A percentile compares a stretch with the other conserved stretches of the same genome.
Evolutionary conservation across 2,329 filamentous ascomycete genomes (phyloP).

Genomic region (Venturia pyrina): DNA sequence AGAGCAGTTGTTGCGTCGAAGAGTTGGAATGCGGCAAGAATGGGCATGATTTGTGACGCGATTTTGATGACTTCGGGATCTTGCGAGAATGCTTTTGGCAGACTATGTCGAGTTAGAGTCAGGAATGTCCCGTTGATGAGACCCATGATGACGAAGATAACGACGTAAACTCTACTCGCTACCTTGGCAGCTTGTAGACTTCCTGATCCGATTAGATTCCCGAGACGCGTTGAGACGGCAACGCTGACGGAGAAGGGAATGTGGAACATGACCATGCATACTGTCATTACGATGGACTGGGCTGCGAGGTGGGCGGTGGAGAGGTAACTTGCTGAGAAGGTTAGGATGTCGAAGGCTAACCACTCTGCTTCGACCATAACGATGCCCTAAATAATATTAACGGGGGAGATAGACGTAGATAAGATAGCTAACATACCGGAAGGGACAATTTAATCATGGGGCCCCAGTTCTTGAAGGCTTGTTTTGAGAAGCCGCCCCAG

Average conservation of each 20-base stretch:
- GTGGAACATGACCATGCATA: slow-evolving; percentile 28
- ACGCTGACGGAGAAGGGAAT: slow-evolving; percentile 31
- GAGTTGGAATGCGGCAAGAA: slow-evolving; percentile 28
- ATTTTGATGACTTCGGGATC: slow-evolving; percentile 27
- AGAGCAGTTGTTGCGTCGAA: slow-evolving; percentile 28
- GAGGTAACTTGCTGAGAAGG: slow-evolving; percentile 24
- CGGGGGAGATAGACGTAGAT: too few relatives aligned
- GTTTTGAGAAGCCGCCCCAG: slow-evolving; percentile 34
- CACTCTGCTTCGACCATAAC: slow-evolving; percentile 20
- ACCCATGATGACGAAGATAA: slow-evolving; percentile 26
- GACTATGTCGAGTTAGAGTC: slow-evolving; percentile 20
- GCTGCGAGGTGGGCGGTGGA: slow-evolving; percentile 18
- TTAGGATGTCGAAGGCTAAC: slow-evolving; percentile 21
- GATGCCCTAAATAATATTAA: slow-evolving; percentile 4
- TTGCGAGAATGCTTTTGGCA: slow-evolving; percentile 25
- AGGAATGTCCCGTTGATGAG: slow-evolving; percentile 25
- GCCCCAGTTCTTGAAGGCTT: slow-evolving; percentile 29
- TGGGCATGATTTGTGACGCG: slow-evolving; percentile 24
- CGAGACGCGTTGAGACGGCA: slow-evolving; percentile 29
- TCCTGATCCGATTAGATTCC: slow-evolving; percentile 30
- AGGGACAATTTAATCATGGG: slow-evolving; percentile 18
- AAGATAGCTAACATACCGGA: slow-evolving; percentile 9
- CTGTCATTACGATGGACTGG: slow-evolving; percentile 23
- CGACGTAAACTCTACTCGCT: slow-evolving; percentile 23
- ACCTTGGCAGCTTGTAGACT: slow-evolving; percentile 24